Base-by-base conservation (phyloP, 371 early-diverging fungal genomes). In the Haplosporangium sp. region DNA sequence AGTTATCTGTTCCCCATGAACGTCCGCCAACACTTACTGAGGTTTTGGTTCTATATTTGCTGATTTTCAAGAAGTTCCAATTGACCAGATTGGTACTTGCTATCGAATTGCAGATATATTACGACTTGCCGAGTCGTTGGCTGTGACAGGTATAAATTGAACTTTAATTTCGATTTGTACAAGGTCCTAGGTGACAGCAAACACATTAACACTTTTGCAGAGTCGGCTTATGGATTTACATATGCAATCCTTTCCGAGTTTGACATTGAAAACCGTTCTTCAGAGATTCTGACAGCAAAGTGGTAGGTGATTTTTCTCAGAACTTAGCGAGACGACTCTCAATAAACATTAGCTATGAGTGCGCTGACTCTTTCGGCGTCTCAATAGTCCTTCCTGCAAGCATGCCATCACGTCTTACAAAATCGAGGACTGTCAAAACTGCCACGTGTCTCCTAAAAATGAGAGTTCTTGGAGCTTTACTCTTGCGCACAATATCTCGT, bases 221-320 rank as follows among this genome's bases (percentile, higher is more conserved):
- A 71, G 13, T 35, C 53, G 11, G 63, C 45, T 7, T 81, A 65
- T 39, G 82, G 82, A 11, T 68, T 58, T 53, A 58, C 66, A 8
- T 63, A 65, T n/a, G 82, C 60, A 1, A 50, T 75, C 39, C 44
- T 81, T 19, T 58, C 68, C 0, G 69, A 81, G 60, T 48, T 81
- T 38, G 72, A 75, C 9, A 81, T 81, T 39, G 82, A 81, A 11
- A 61, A 17, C 13, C 59, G 42, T 13, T 56, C 67, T 2, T 52
- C 67, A 0, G 82, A 81, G 3, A 34, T 81, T 20, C 50, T 81
- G 48, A 60, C 72, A 13, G 68, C 76, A 27, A 75, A 68, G 42
- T 81, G 82, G 82, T 81, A 65, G 8, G 52, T 55, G 27, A 27
- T 27, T 27, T 27, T 27, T 27, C 27, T 27, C 27, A 27, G 27